A percentile compares a stretch with the other conserved stretches of the same genome.
These are phyloP conservation scores for Entoloma clypeatum DNA, from an alignment of 1,284 basidiomycete species.

Conservation along the genomic window DNA sequence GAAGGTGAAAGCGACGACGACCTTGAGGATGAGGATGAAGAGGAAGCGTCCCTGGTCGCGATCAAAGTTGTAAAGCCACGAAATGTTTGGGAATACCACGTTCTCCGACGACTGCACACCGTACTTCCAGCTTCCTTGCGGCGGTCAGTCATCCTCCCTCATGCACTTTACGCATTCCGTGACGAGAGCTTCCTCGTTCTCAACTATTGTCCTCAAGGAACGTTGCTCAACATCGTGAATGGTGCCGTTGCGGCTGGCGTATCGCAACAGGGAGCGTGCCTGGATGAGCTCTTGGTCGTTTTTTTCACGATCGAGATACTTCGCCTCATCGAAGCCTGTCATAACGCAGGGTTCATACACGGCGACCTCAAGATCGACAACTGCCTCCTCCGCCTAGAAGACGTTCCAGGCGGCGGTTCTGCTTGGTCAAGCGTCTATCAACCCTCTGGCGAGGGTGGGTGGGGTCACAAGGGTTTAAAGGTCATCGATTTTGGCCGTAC, in stretches of 20 bases:
- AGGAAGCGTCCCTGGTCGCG: slow-evolving; percentile 65
- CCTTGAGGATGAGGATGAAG: slow-evolving; percentile 58
- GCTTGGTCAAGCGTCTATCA: slow-evolving; percentile 78
- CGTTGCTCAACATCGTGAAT: slow-evolving; percentile 92
- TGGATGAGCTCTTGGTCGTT: slow-evolving; percentile 92
- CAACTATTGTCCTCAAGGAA: slow-evolving; percentile 88
- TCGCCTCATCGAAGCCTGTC: slow-evolving; percentile 80
- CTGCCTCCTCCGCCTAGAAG: slow-evolving; percentile 87
- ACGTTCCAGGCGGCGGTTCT: slow-evolving; percentile 65
- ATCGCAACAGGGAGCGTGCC: slow-evolving; percentile 72
- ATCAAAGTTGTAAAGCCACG: slow-evolving; percentile 91
- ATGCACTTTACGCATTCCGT: slow-evolving; percentile 74
- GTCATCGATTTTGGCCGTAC: slow-evolving; percentile 97
- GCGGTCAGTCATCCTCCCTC: slow-evolving; percentile 69
- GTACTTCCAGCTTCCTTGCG: slow-evolving; percentile 55
- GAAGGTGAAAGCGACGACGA: slow-evolving; percentile 54
- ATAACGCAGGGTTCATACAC: slow-evolving; percentile 83
- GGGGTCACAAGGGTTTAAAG: slow-evolving; percentile 85
- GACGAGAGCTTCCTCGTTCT: slow-evolving; percentile 93
- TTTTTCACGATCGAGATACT: slow-evolving; percentile 95
- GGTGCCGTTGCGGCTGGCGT: slow-evolving; percentile 67
- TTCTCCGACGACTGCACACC: slow-evolving; percentile 76
- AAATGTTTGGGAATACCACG: slow-evolving; percentile 91
- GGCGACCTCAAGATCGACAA: slow-evolving; percentile 99
- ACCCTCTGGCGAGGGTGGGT: slow-evolving; percentile 75